Evolutionary conservation across 345 rosid genomes (phyloP), one percentile per base, ranked within the genome.

Genomic region (Passiflora organensis): DNA sequence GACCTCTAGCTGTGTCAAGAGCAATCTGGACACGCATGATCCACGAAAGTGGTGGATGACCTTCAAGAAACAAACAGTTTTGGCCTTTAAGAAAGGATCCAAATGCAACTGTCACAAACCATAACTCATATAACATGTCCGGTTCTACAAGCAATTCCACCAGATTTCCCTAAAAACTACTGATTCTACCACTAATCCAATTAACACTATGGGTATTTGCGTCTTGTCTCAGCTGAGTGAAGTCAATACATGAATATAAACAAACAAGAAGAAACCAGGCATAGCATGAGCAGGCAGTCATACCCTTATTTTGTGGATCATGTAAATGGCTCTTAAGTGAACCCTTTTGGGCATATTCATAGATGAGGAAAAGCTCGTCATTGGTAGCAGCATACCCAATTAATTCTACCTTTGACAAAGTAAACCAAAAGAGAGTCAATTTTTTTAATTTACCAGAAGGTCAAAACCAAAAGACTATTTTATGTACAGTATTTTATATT

Each of bases 271-370:
- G 13, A 41, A 41, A 15, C 2, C 10, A 41, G 13, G 14, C 13
- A 28, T 44, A 56, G 37, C 32, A 51, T 43, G 11, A 17, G 17
- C 6, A 59, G 36, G 51, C 19, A 48, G 13, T 50, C 53, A 72
- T 64, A 91, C 98, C 98, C 78, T 78, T 93, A 77, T 71, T 85
- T 43, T 82, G 93, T 53, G 84, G 96, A 60, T 91, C 98, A 72
- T 81, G 98, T 47, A 91, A 76, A 64, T 91, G 99, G 68, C 64
- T 80, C 67, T 71, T 81, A 36, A 93, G 89, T 46, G 91, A 81
- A 71, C 96, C 96, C 57, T 86, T 93, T 67, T 86, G 89, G 0
- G 91, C 95, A 77, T 79, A 86, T 74, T 93, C 99, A 61, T 88
- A 93, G 43, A 93, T 79, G 53, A 93, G 81, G 71, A 88, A 89